phyloP scores from a whole-genome alignment of 2,329 filamentous ascomycete species.

The Colletotrichum neosansevieriae region DNA sequence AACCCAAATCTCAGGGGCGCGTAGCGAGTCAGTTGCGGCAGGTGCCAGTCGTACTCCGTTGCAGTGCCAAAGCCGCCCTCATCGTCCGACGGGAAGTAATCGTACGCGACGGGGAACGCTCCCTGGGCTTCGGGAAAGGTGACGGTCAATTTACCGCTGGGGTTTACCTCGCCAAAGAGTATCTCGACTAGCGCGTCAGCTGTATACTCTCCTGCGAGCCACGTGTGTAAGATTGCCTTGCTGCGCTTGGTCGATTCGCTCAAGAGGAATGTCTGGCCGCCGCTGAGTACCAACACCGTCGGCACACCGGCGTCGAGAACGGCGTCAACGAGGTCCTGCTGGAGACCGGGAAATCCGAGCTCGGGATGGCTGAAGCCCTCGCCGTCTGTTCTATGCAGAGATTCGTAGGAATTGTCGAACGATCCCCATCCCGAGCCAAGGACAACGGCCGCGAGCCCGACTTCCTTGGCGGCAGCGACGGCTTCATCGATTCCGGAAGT shows the following conservation, averaged over 20 bases:
- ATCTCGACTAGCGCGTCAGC: slow-evolving; percentile 73
- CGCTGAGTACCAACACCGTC: slow-evolving; percentile 47
- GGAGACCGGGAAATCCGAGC: slow-evolving; percentile 48
- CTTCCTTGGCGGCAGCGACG: slow-evolving; percentile 46
- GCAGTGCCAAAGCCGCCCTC: slow-evolving; percentile 68
- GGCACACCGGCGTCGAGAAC: slow-evolving; percentile 48
- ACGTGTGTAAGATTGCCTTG: slow-evolving; percentile 70
- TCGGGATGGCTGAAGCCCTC: slow-evolving; percentile 49
- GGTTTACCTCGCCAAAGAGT: slow-evolving; percentile 72
- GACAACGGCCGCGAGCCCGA: slow-evolving; percentile 47
- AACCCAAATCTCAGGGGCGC: slow-evolving; percentile 70
- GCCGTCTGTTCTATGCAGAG: slow-evolving; percentile 49
- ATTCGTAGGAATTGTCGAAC: slow-evolving; percentile 41
- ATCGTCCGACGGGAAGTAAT: slow-evolving; percentile 73
- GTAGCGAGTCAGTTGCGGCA: slow-evolving; percentile 53
- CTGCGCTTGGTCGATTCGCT: slow-evolving; percentile 49
- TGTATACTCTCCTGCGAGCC: slow-evolving; percentile 74
- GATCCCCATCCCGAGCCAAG: slow-evolving; percentile 47
- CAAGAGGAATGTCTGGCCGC: slow-evolving; percentile 50
- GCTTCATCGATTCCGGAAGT: slow-evolving; percentile 41
- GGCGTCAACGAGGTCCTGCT: slow-evolving; percentile 50
- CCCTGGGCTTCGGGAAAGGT: slow-evolving; percentile 60
- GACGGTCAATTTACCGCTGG: slow-evolving; percentile 55
- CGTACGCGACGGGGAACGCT: slow-evolving; percentile 72
- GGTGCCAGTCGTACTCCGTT: slow-evolving; percentile 64